These are phyloP conservation scores for Dendrostoma leiphaemia DNA, from an alignment of 2,329 filamentous ascomycete genomes.

Conservation along the genomic window DNA sequence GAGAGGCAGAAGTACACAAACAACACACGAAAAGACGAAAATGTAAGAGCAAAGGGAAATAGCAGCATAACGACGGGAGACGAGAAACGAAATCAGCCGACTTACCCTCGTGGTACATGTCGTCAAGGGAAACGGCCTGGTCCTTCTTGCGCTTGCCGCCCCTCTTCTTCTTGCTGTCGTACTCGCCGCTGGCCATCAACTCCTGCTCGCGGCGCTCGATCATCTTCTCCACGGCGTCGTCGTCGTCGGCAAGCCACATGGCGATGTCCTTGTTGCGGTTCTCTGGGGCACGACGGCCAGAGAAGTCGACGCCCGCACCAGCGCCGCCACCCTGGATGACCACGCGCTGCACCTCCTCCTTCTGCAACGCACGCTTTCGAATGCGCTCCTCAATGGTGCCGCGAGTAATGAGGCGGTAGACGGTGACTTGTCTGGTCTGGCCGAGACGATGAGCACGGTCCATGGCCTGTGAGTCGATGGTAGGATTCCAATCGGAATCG, in stretches of 20 bases:
- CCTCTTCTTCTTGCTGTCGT: conserved; percentile 64
- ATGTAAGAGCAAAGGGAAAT: too few species aligned
- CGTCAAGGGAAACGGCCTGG: conserved; percentile 69
- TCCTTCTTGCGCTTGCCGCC: conserved; percentile 56
- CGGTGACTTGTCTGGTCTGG: conserved; percentile 92
- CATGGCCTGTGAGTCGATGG: conserved; percentile 98
- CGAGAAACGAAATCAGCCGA: conserved; percentile 17
- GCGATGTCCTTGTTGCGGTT: conserved; percentile 98
- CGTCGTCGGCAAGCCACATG: conserved; percentile 97
- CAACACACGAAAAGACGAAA: background rate
- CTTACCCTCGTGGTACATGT: conserved; percentile 99
- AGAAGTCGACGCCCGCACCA: conserved; percentile 88
- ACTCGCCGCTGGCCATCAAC: conserved; percentile 69
- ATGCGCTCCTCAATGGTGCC: conserved; percentile 98
- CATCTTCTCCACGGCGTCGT: conserved; percentile 74
- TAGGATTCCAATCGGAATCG: conserved; percentile 99
- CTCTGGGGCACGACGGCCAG: conserved; percentile 80
- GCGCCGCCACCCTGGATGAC: conserved; percentile 89
- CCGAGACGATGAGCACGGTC: conserved; percentile 97
- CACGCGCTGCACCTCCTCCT: conserved; percentile 97
- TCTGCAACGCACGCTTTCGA: conserved; percentile 92
- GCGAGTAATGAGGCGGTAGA: conserved; percentile 94
- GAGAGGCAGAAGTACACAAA: background rate
- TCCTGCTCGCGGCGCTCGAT: conserved; percentile 93
- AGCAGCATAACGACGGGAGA: too few species aligned